phyloP scores from a whole-genome alignment of 2,329 filamentous ascomycete genomes.

The Hymenoscyphus fraxineus region DNA sequence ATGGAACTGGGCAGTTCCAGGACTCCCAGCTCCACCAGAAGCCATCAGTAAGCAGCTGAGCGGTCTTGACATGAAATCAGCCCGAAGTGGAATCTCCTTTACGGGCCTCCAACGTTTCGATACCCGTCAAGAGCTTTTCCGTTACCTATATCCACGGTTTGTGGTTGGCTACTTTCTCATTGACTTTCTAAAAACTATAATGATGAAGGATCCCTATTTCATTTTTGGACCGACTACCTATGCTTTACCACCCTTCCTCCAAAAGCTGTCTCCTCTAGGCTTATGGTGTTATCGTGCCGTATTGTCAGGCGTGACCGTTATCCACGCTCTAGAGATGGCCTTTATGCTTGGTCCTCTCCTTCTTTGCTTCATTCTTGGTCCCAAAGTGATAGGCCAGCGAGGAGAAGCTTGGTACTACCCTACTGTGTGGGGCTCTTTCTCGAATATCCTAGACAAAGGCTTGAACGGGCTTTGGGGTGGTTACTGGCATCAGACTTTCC shows the following conservation, averaged over 20 bases:
- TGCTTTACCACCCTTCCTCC: constrained; percentile 44
- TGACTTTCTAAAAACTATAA: constrained; percentile 64
- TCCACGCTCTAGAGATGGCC: constrained; percentile 56
- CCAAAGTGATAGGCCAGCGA: constrained; percentile 50
- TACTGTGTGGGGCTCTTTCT: constrained; percentile 51
- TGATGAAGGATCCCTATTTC: constrained; percentile 79
- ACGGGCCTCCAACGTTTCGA: constrained; percentile 45
- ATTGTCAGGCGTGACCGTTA: constrained; percentile 53
- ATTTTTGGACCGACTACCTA: constrained; percentile 46
- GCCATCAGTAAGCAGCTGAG: constrained; percentile 38
- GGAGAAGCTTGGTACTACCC: constrained; percentile 60
- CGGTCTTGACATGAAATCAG: constrained; percentile 38
- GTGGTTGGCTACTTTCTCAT: constrained; percentile 60
- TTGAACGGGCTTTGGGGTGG: constrained; percentile 77
- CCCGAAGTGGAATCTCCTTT: constrained; percentile 35
- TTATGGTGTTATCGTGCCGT: constrained; percentile 54
- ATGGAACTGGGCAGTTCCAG: constrained; percentile 55
- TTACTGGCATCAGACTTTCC: constrained; percentile 92
- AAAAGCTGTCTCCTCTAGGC: constrained; percentile 41
- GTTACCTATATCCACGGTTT: constrained; percentile 44
- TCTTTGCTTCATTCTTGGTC: constrained; percentile 47
- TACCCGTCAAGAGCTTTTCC: constrained; percentile 45
- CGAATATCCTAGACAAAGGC: constrained; percentile 61
- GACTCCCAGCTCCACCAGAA: constrained; percentile 46
- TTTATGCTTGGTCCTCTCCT: constrained; percentile 58